Conservation (phyloP, 106 monocot species). For the Amphibolis antarctica region DNA sequence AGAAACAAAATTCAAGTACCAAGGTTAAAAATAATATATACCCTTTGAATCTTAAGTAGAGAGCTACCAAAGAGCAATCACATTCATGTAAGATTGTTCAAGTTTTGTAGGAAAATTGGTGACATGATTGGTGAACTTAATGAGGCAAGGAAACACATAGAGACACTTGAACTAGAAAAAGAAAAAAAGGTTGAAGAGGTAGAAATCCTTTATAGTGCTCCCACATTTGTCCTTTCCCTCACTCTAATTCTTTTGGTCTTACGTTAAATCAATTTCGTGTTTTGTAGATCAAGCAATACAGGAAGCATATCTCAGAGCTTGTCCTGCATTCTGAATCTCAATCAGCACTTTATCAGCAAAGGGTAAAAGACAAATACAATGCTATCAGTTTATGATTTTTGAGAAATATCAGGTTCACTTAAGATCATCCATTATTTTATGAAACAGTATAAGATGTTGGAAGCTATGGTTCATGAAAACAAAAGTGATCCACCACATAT, state of each 20-base stretch:
- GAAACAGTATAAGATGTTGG: conserved; percentile 57
- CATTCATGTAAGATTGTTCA: neutral
- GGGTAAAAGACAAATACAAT: conserved; percentile 29
- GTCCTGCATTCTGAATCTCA: conserved; percentile 74
- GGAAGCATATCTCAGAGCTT: conserved; percentile 51
- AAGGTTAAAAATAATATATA: conserved; percentile 23
- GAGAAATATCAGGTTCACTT: neutral
- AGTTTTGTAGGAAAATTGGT: conserved; percentile 22
- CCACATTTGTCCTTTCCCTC: neutral
- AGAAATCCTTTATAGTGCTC: neutral
- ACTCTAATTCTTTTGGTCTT: neutral
- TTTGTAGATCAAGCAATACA: conserved; percentile 43
- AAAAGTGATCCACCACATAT: conserved; percentile 16
- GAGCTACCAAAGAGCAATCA: no score
- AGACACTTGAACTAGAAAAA: conserved; percentile 48
- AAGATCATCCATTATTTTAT: conserved; percentile 1
- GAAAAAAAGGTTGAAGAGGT: conserved; percentile 41
- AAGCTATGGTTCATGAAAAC: conserved; percentile 33
- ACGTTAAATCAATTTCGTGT: neutral
- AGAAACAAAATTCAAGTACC: conserved; percentile 12
- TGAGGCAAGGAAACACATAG: conserved; percentile 37
- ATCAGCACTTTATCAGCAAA: conserved; percentile 48
- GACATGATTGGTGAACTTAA: conserved; percentile 24
- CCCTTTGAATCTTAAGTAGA: no score
- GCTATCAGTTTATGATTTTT: neutral